These are phyloP conservation scores for Kluyveromyces starmeri DNA, from an alignment of 805 yeast genomes.

Conservation along the genomic window DNA sequence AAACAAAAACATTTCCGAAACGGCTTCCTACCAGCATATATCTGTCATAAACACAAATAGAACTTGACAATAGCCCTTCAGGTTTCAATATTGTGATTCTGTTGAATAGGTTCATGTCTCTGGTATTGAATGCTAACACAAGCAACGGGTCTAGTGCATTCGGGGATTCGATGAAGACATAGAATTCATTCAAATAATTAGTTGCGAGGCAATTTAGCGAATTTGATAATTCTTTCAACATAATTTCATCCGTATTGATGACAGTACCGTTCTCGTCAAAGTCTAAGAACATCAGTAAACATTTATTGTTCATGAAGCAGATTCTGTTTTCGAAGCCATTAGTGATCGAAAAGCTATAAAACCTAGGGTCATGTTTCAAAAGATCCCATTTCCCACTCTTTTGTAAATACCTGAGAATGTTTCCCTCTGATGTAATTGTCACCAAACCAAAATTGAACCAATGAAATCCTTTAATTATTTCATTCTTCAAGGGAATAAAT, in stretches of 20 bases:
- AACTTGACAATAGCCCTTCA: slow-evolving; percentile 48
- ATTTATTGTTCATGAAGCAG: slow-evolving; percentile 21
- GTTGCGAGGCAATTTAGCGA: slow-evolving; percentile 41
- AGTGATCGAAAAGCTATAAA: slow-evolving; percentile 36
- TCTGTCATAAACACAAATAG: slow-evolving; percentile 37
- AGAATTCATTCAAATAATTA: slow-evolving; percentile 22
- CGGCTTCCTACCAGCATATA: slow-evolving; percentile 62
- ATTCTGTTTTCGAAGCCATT: slow-evolving; percentile 30
- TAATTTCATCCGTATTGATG: background rate
- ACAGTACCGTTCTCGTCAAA: slow-evolving; percentile 5
- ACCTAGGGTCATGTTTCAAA: slow-evolving; percentile 17
- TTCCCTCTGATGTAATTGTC: slow-evolving; percentile 53
- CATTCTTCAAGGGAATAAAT: slow-evolving; percentile 34
- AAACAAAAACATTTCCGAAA: slow-evolving; percentile 55
- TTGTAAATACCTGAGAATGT: slow-evolving; percentile 30
- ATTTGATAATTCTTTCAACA: slow-evolving; percentile 32
- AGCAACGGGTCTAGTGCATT: slow-evolving; percentile 49
- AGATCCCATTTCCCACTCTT: slow-evolving; percentile 23
- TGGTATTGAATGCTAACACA: slow-evolving; percentile 31
- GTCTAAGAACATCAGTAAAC: slow-evolving; percentile 1
- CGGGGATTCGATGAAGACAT: slow-evolving; percentile 55
- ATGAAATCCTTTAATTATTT: slow-evolving; percentile 52
- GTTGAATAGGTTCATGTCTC: slow-evolving; percentile 20
- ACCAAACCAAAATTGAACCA: slow-evolving; percentile 40
- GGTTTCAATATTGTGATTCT: slow-evolving; percentile 31